phyloP scores from a whole-genome alignment of 108 stramenopile genomes.

The Skeletonema costatum region DNA sequence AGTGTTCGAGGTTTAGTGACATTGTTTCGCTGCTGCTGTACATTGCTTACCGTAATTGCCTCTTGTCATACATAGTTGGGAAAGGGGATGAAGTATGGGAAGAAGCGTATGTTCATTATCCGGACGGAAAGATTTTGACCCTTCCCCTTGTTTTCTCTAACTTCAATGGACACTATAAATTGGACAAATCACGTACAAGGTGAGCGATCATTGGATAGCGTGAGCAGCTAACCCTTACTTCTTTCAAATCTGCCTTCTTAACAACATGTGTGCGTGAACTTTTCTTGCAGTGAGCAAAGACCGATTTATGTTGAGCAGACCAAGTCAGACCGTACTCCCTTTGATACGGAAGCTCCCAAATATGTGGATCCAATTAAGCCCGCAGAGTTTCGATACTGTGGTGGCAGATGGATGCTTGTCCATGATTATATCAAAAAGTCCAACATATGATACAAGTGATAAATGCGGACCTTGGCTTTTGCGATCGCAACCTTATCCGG shows the following conservation, averaged over 20 bases:
- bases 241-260: no score
- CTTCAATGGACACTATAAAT: not conserved
- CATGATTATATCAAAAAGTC: constrained; percentile 2
- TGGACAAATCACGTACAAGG: not conserved
- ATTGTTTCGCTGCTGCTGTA: no score
- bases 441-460: not conserved
- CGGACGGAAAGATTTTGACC: not conserved
- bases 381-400: not conserved
- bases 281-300: not conserved
- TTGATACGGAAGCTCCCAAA: no score
- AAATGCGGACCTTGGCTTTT: not conserved
- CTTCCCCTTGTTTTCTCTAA: not conserved
- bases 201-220: not conserved
- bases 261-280: no score
- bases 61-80: not conserved
- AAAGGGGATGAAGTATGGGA: not conserved
- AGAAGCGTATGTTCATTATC: not conserved
- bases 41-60: no score
- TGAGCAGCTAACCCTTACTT: no score
- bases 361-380: not conserved
- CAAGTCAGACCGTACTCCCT: constrained; percentile 2
- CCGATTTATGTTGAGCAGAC: constrained; percentile 1
- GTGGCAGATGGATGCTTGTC: not conserved
- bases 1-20: no score
- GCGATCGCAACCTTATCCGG: not conserved